These are phyloP conservation scores for Capronia americana DNA, from an alignment of 2,329 filamentous ascomycete genomes.

Conservation along the genomic window DNA sequence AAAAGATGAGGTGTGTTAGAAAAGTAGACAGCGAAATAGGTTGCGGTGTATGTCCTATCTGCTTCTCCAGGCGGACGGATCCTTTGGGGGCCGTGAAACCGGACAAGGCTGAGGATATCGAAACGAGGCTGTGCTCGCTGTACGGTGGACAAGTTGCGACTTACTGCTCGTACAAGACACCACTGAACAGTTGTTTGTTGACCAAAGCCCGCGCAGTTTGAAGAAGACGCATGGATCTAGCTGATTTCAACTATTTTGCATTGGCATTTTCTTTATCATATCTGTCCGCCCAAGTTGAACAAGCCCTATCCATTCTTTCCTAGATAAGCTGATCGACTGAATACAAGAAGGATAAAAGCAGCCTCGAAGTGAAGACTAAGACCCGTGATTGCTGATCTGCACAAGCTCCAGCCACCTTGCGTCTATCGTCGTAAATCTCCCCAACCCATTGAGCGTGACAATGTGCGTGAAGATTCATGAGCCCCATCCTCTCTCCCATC, in stretches of 20 bases:
- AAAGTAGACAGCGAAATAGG: background rate
- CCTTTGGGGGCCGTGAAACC: background rate
- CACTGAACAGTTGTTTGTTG: background rate
- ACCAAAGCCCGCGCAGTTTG: background rate
- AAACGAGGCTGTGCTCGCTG: constrained; percentile 4
- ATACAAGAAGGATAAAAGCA: constrained; percentile 17
- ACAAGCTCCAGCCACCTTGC: constrained; percentile 2
- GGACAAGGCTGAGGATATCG: background rate
- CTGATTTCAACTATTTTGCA: background rate
- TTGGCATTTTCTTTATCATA: constrained; percentile 14
- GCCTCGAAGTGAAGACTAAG: background rate
- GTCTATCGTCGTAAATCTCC: background rate
- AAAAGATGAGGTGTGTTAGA: background rate
- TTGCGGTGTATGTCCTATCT: background rate
- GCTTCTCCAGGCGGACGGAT: background rate
- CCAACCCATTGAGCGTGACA: constrained; percentile 10
- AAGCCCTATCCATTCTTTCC: constrained; percentile 13
- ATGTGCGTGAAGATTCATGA: constrained; percentile 10
- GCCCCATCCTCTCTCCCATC: background rate
- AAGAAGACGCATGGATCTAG: background rate
- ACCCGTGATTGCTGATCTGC: background rate
- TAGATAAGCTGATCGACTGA: constrained; percentile 13
- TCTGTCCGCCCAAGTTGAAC: background rate
- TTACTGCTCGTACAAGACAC: background rate
- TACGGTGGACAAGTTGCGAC: background rate